Evolutionary conservation across 2,329 filamentous ascomycete genomes (phyloP), one percentile per base, ranked within the genome.

Genomic region (Penicillium sp.): DNA sequence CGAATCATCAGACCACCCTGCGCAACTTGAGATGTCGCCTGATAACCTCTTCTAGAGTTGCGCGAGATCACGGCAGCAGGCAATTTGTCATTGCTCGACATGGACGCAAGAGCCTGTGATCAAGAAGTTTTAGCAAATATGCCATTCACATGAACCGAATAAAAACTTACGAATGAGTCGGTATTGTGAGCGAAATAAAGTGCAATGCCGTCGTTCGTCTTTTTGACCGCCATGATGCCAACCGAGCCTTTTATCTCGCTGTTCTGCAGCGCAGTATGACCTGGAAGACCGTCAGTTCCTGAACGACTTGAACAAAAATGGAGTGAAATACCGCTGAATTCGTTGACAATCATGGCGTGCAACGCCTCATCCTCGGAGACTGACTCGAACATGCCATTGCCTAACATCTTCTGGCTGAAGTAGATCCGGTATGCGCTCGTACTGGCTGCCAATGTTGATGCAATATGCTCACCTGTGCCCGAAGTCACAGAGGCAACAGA

Each of bases 101-200:
- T 95, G 3, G 91, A 95, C 1, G 91, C 91, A 46, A 99, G 75
- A 5, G 92, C 91, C 77, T 80, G 49, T 15, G 33, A 23, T 36
- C 26, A 42, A 13, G 18, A 4, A 7, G 4, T 26, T 4, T 20
- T n/a, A 29, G 15, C n/a, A 29, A 45, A 17, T 27, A 26, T 20
- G n/a, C 51, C 46, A 62, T 58, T 18, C 12, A n/a, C 2, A 7
- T 1, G 6, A 17, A 4, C 3, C 23, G 4, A 7, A 18, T 4
- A 13, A 7, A 32, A 6, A 24, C 77, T 68, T 66, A 81, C 83
- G 65, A 88, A 88, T 1, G 84, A 87, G 69, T 97, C 93, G 0
- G 94, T 99, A 67, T 97, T 99, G 78, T 99, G 94, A 1, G 89
- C 92, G 75, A 96, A 99, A 72, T 93, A 93, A 45, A 99, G 82